Evolutionary conservation across 2,329 filamentous ascomycete genomes (phyloP).

Genomic region (Cercospora nicotianae): DNA sequence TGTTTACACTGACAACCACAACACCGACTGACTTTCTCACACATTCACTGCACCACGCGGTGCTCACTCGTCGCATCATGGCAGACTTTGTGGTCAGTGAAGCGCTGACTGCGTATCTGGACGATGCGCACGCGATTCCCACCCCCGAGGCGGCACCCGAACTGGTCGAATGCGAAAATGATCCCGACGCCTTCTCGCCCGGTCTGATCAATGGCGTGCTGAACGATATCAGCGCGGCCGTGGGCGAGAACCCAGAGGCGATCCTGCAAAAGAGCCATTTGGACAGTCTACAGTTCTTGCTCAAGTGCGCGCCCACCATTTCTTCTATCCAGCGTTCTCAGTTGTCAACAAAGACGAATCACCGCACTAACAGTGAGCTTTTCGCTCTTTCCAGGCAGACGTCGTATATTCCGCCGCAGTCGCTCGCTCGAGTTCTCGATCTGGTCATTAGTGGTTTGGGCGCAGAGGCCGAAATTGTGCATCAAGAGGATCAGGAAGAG

Average conservation of each 20-base stretch:
- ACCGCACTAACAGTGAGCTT: slow-evolving; percentile 61
- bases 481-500: slow-evolving; percentile 86
- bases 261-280: slow-evolving; percentile 76
- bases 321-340: slow-evolving; percentile 36
- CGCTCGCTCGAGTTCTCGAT: slow-evolving; percentile 88
- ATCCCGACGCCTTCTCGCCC: slow-evolving; percentile 78
- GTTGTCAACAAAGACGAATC: slow-evolving; percentile 34
- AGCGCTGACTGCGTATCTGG: slow-evolving; percentile 94
- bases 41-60: slow-evolving; percentile 5
- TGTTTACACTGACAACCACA: slow-evolving; percentile 11
- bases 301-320: slow-evolving; percentile 80
- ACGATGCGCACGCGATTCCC: slow-evolving; percentile 78
- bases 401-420: slow-evolving; percentile 73
- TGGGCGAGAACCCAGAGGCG: slow-evolving; percentile 88
- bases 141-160: slow-evolving; percentile 83
- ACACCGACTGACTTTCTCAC: not conserved
- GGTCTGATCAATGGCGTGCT: slow-evolving; percentile 79
- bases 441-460: slow-evolving; percentile 72
- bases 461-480: slow-evolving; percentile 79
- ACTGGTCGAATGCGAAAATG: slow-evolving; percentile 88
- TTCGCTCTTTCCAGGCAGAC: slow-evolving; percentile 72
- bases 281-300: slow-evolving; percentile 89
- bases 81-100: slow-evolving; percentile 91
- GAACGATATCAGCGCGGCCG: slow-evolving; percentile 87
- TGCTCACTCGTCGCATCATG: slow-evolving; percentile 53